These are phyloP conservation scores for Talaromyces sp. DNA, from an alignment of 2,329 filamentous ascomycete species.

Conservation along the genomic window DNA sequence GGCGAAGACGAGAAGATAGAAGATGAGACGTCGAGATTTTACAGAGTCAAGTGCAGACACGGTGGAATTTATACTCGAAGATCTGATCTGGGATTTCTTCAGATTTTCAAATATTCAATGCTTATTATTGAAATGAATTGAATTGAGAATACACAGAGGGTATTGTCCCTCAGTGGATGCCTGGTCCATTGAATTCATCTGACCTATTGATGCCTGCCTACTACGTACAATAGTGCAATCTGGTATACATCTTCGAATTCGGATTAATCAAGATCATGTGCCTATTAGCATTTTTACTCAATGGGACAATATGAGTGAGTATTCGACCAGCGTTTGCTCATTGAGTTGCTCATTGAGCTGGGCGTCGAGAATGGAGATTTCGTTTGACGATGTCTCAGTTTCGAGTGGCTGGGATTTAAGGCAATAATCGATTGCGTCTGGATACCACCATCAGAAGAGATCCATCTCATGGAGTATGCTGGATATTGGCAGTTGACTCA, in stretches of 20 bases:
- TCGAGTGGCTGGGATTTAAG: neutral
- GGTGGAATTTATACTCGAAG: neutral
- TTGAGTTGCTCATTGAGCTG: too few species aligned
- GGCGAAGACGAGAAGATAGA: neutral
- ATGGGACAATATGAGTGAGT: neutral
- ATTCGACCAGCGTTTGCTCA: neutral
- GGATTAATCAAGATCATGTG: neutral
- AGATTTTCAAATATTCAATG: too few species aligned
- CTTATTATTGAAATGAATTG: neutral
- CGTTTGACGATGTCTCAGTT: neutral
- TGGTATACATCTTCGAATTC: neutral
- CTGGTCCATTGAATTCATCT: neutral
- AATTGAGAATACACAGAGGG: neutral
- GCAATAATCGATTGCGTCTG: neutral
- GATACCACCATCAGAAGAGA: neutral
- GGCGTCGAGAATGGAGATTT: too few species aligned
- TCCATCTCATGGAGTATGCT: neutral
- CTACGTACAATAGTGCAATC: neutral
- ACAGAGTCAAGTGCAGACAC: too few species aligned
- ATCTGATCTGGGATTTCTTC: neutral
- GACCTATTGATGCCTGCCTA: neutral
- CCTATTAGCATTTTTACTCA: neutral
- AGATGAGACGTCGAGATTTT: too few species aligned
- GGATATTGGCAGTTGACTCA: neutral
- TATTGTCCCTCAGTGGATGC: neutral